Evolutionary conservation across 352 stramenopile species (phyloP), one percentile per base, ranked within the genome.

Genomic region (Pythium pyrilobum): DNA sequence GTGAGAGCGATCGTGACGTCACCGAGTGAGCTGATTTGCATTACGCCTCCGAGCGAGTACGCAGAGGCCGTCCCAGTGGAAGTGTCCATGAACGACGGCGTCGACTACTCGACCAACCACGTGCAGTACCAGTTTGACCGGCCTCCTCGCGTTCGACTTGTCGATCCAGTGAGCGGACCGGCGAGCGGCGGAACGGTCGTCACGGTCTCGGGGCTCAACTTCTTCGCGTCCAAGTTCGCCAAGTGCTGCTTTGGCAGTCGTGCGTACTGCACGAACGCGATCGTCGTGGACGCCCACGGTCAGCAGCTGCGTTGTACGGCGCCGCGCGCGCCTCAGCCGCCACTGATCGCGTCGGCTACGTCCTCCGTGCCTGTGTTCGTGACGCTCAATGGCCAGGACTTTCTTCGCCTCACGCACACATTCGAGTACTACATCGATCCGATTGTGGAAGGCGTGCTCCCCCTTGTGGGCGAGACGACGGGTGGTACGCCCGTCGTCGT

Each of bases 61-160:
- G 66, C 71, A 8, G 67, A 81, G 45, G 36, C 34, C 18, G 66
- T 85, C 1, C 2, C 33, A 4, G 52, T 97, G 5, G 74, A 88
- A 31, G 60, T 97, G 16, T 95, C 75, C 1, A 67, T 92, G 18
- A 97, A 97, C 57, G 67, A 88, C 51, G 89, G 88, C 5, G 67
- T 95, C 24, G 92, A 98, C 36, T 98, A 92, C 42, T 89, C 84
- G 5, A 40, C 69, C 8, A 88, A 88, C 63, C 66, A 62, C 5
- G 63, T 82, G 1, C 36, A 67, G 8, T 93, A 90, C 60, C 66
- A 63, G 3, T 96, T 95, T 50, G 64, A 77, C 20, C 27, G 56
- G 7, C 31, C 69, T 10, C 67, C 76, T 18, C 51, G 63, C 0
- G 69, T 97, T 28, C 74, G 70, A 7, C 52, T 71, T 0, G 41